Percentiles rank a stretch among this genome's conserved stretches.
phyloP scores from a whole-genome alignment of 2,329 filamentous ascomycete species.

The Monilinia laxa region DNA sequence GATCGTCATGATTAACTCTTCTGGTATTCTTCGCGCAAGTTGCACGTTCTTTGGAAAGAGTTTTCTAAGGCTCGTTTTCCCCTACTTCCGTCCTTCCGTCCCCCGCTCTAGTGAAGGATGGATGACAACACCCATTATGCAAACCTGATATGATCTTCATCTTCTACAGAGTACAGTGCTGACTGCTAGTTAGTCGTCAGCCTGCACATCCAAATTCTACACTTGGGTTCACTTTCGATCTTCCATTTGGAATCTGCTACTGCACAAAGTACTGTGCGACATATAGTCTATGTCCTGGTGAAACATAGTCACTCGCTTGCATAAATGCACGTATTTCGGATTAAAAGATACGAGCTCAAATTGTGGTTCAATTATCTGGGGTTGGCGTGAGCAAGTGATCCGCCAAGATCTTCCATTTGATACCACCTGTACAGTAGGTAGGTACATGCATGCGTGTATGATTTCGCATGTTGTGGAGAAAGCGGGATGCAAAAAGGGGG shows the following conservation, averaged over 20 bases:
- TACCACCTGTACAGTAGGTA: too few species aligned
- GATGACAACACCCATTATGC: background rate
- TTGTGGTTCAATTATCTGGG: background rate
- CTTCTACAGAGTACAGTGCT: background rate
- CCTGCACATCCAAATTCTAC: too few species aligned
- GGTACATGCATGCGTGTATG: conserved; percentile 1
- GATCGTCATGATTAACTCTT: background rate
- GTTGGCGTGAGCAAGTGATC: conserved; percentile 18
- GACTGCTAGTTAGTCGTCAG: too few species aligned
- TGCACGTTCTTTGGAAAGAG: too few species aligned
- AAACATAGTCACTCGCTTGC: conserved; percentile 10
- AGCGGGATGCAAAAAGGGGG: background rate
- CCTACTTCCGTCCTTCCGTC: background rate
- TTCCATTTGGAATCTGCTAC: background rate
- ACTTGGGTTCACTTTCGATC: background rate
- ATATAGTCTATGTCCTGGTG: background rate
- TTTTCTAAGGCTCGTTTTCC: too few species aligned
- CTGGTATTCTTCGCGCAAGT: background rate
- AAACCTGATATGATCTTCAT: background rate
- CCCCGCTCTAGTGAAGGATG: background rate
- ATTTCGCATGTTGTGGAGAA: conserved; percentile 4
- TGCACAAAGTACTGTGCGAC: background rate
- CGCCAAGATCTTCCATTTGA: conserved; percentile 1
- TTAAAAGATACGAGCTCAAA: conserved; percentile 2
- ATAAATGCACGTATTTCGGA: conserved; percentile 6